These are phyloP conservation scores for Massarina eburnea DNA, from an alignment of 2,329 filamentous ascomycete species.

Conservation along the genomic window DNA sequence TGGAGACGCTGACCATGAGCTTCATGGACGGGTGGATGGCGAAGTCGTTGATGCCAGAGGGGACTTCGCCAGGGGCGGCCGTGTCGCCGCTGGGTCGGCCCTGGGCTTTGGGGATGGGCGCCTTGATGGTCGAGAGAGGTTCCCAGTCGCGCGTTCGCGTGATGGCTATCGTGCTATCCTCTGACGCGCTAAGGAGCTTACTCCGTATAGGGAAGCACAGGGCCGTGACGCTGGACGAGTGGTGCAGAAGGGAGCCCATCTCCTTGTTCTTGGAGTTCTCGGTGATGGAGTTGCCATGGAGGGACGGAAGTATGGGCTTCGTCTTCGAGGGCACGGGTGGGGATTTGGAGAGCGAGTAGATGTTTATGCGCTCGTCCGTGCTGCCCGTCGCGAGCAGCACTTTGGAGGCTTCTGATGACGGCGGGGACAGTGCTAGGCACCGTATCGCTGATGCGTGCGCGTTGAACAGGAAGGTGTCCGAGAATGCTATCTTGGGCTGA, in stretches of 20 bases:
- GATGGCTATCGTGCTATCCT: conserved; percentile 90
- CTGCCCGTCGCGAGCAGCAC: conserved; percentile 87
- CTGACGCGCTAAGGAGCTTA: conserved; percentile 84
- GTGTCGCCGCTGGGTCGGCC: conserved; percentile 90
- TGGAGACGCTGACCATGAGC: conserved; percentile 89
- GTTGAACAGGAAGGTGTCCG: conserved; percentile 94
- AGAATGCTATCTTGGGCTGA: conserved; percentile 61
- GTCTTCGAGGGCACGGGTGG: conserved; percentile 58
- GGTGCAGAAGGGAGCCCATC: conserved; percentile 83
- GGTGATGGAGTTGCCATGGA: conserved; percentile 72
- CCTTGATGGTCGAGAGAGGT: conserved; percentile 83
- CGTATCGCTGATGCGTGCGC: conserved; percentile 89
- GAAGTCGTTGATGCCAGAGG: conserved; percentile 91
- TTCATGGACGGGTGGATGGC: conserved; percentile 96
- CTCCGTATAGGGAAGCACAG: conserved; percentile 81
- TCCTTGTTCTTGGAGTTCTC: conserved; percentile 88
- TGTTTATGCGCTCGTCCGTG: conserved; percentile 91
- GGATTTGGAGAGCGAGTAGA: conserved; percentile 77
- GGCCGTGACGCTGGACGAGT: conserved; percentile 77
- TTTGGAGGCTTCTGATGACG: conserved; percentile 73
- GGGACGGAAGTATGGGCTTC: conserved; percentile 63
- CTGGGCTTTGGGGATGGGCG: conserved; percentile 75
- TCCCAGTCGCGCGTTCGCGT: conserved; percentile 88
- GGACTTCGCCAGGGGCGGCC: conserved; percentile 75
- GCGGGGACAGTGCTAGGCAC: conserved; percentile 76